These are phyloP conservation scores for Myxozyma monticola DNA, from an alignment of 805 yeast genomes.

Conservation along the genomic window DNA sequence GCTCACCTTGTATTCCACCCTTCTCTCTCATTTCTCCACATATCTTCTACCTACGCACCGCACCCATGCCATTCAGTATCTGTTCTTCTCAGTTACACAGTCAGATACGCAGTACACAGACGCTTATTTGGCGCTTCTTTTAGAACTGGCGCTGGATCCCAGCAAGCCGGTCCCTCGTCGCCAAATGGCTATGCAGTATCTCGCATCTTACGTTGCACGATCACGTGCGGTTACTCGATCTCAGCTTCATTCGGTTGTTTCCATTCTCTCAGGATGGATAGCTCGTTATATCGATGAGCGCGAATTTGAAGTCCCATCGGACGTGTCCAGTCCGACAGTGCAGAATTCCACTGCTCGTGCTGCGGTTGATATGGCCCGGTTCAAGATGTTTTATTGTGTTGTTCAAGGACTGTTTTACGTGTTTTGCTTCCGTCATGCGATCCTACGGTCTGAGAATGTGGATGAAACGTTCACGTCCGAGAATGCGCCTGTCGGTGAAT, in stretches of 20 bases:
- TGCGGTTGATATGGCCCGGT: conserved; percentile 69
- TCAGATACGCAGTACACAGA: conserved; percentile 80
- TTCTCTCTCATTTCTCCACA: conserved; percentile 73
- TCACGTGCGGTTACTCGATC: conserved; percentile 68
- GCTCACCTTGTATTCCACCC: conserved; percentile 65
- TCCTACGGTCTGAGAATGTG: conserved; percentile 47
- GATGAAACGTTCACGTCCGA: conserved; percentile 23
- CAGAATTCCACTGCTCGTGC: conserved; percentile 35
- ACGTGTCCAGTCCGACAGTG: conserved; percentile 38
- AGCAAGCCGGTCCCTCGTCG: conserved; percentile 70
- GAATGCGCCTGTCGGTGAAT: conserved; percentile 38
- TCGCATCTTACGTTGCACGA: conserved; percentile 86
- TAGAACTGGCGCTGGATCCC: conserved; percentile 77
- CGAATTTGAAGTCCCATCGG: conserved; percentile 69
- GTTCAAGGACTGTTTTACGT: conserved; percentile 88
- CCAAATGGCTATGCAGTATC: conserved; percentile 86
- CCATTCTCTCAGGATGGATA: conserved; percentile 81
- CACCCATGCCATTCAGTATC: conserved; percentile 83
- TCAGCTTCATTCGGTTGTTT: conserved; percentile 79
- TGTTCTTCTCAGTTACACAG: conserved; percentile 79
- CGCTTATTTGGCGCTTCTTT: conserved; percentile 74
- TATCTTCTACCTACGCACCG: conserved; percentile 89
- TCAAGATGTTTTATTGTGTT: conserved; percentile 84
- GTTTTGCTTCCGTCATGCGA: conserved; percentile 79
- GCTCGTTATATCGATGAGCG: conserved; percentile 78